Conservation (phyloP, 2,329 filamentous ascomycete species). For the Cercospora sp. region DNA sequence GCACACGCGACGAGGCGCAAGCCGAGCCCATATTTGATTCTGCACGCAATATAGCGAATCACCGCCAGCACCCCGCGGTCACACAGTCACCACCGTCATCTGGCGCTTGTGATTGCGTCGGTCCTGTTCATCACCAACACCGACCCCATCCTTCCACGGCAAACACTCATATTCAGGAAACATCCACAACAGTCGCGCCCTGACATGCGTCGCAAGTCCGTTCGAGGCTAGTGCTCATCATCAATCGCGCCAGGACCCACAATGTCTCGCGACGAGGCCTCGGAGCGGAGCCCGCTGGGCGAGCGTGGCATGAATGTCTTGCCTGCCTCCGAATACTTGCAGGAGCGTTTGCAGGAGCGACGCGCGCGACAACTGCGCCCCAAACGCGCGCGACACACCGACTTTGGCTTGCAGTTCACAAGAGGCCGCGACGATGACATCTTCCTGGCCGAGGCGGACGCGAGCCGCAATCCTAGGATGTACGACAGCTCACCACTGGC, state of each 20-base stretch:
- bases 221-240: not conserved
- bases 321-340: conserved; percentile 38
- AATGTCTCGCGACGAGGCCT: conserved; percentile 21
- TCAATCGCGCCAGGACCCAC: conserved; percentile 3
- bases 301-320: conserved; percentile 27
- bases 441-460: conserved; percentile 39
- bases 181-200: not conserved
- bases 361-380: conserved; percentile 35
- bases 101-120: conserved; percentile 10
- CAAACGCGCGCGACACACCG: conserved; percentile 38
- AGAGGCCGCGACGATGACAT: conserved; percentile 40
- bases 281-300: conserved; percentile 22
- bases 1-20: conserved; percentile 1
- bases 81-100: conserved; percentile 16
- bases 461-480: conserved; percentile 20
- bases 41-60: conserved; percentile 15
- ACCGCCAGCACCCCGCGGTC: conserved; percentile 10
- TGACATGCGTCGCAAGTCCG: conserved; percentile 6
- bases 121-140: not conserved
- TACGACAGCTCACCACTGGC: conserved; percentile 36
- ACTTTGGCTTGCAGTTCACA: conserved; percentile 33
- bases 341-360: conserved; percentile 39
- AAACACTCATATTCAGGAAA: not conserved
- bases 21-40: not conserved
- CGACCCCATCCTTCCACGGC: conserved; percentile 7